Conservation (phyloP, 164 flowering plant species). For the Akebia trifoliata region DNA sequence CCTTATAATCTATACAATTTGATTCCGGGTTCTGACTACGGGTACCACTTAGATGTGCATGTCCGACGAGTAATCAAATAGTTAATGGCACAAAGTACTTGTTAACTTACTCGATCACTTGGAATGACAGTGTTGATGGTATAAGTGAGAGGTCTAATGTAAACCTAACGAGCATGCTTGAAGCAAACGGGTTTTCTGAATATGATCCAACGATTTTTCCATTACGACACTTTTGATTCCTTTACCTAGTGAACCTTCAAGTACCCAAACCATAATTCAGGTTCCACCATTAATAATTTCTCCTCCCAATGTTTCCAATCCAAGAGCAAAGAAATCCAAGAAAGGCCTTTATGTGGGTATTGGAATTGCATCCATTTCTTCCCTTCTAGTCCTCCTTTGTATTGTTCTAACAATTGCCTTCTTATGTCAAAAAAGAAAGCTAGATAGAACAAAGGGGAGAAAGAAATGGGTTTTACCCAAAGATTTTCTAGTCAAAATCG, state of each 20-base stretch:
- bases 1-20: constrained; percentile 12
- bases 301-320: neutral
- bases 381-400: constrained; percentile 10
- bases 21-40: constrained; percentile 20
- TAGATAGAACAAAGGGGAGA: neutral
- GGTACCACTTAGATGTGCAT: constrained; percentile 67
- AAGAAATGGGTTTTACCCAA: constrained; percentile 18
- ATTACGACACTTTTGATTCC: constrained; percentile 57
- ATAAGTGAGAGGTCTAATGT: constrained; percentile 37
- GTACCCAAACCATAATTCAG: constrained; percentile 31
- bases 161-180: constrained; percentile 23
- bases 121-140: constrained; percentile 26
- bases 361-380: constrained; percentile 22
- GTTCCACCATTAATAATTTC: constrained; percentile 5
- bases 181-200: constrained; percentile 38
- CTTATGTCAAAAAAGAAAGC: constrained; percentile 17
- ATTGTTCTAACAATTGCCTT: neutral
- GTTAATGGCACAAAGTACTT: constrained; percentile 37
- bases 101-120: constrained; percentile 37
- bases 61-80: constrained; percentile 50
- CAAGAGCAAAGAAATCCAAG: constrained; percentile 11
- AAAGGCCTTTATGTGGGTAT: constrained; percentile 10
- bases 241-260: constrained; percentile 32
- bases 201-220: constrained; percentile 25
- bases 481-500: constrained; percentile 35